Base-by-base conservation (phyloP, 805 yeast genomes). In the Kodamaea kaohsiungensis region DNA sequence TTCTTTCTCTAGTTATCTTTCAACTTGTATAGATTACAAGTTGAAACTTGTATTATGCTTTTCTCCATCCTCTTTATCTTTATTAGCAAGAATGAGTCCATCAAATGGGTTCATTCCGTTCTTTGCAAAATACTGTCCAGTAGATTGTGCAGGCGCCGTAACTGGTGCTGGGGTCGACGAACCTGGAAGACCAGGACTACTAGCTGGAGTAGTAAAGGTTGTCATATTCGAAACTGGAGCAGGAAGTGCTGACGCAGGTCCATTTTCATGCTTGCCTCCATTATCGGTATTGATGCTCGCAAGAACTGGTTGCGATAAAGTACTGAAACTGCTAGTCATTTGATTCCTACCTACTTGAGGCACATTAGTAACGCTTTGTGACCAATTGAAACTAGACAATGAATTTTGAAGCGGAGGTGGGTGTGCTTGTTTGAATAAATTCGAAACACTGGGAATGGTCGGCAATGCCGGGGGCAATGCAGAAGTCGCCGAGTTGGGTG, bases 61-160 rank as follows among this genome's bases (percentile, higher is more conserved):
- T 18, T 35, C 43, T 10, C 25, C 17, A 12, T 45, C 51, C 2
- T 52, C 58, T 17, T 51, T 48, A 35, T 56, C 53, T 22, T 49
- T 48, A 16, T 52, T 63, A 7, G 72, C 71, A 61, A 71, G 58
- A 17, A 72, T 71, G 19, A 71, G 59, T n/a, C 75, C 75, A 54
- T 72, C 76, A 56, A 71, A 72, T 7, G 76, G 76, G 57, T 72
- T 72, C 59, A 69, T 61, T 2, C 75, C 76, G 50, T 68, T 67
- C 53, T 62, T 70, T 13, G 72, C 74, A 55, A 56, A 70, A 54
- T 61, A 66, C 54, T 70, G 76, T 7, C 75, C 75, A 1, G 61
- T 56, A 3, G 73, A 64, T 39, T 65, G 72, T 2, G 69, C 63
- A 2, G 75, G 73, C 8, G 73, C 71, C 6, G 64, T 60, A 16